Conservation (phyloP, 2,329 filamentous ascomycete species). For the Pseudogymnoascus sp. region DNA sequence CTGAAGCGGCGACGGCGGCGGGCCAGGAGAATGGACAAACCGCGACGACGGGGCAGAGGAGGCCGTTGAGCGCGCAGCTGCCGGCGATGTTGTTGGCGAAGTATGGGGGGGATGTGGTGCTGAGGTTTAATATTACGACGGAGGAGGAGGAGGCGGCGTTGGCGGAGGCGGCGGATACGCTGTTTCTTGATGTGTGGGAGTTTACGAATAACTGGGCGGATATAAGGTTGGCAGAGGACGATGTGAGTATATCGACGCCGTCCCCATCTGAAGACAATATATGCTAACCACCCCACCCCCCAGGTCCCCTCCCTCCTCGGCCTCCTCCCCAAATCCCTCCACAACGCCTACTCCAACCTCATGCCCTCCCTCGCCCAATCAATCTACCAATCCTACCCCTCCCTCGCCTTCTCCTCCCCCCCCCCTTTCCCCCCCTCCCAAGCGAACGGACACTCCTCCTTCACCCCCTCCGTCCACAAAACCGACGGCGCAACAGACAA, state of each 20-base stretch:
- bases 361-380: conserved; percentile 73
- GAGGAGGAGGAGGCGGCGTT: conserved; percentile 60
- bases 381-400: conserved; percentile 64
- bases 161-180: conserved; percentile 60
- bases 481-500: conserved; percentile 57
- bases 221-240: conserved; percentile 66
- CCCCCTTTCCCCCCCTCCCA: conserved; percentile 14
- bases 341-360: conserved; percentile 61
- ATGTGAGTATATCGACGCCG: conserved; percentile 50
- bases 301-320: conserved; percentile 64
- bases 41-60: conserved; percentile 5
- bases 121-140: conserved; percentile 74
- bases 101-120: conserved; percentile 76
- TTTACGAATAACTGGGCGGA: conserved; percentile 77
- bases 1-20: conserved; percentile 10
- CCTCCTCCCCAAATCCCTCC: conserved; percentile 66
- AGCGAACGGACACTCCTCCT: background rate
- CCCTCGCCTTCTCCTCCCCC: conserved; percentile 19
- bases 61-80: conserved; percentile 25
- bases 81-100: conserved; percentile 30
- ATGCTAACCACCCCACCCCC: conserved; percentile 13
- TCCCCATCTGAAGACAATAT: too few species aligned
- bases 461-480: conserved; percentile 43
- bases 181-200: conserved; percentile 88
- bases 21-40: conserved; percentile 19